Conservation (phyloP, 768 basidiomycete species). For the Mycena albidolilacea region DNA sequence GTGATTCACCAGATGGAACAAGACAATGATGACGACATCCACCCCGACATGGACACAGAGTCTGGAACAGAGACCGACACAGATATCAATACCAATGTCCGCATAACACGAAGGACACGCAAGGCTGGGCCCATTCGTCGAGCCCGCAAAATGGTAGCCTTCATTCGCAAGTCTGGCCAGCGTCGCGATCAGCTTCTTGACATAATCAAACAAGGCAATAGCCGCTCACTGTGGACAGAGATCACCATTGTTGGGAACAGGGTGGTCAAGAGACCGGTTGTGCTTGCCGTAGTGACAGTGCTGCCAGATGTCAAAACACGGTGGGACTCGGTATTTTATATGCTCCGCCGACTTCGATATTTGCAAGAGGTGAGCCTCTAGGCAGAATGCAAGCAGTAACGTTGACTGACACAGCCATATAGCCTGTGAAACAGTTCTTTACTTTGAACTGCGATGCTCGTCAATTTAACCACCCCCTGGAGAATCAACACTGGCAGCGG, state of each 20-base stretch:
- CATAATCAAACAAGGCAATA: background rate
- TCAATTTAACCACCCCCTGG: background rate
- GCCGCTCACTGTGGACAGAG: background rate
- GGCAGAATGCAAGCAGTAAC: background rate
- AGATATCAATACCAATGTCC: background rate
- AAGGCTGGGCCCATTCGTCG: background rate
- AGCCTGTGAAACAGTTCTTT: background rate
- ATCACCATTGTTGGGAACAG: background rate
- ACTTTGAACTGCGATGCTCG: background rate
- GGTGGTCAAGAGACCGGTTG: background rate
- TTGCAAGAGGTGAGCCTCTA: constrained; percentile 1
- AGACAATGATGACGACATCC: background rate
- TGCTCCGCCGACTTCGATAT: constrained; percentile 4
- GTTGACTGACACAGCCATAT: background rate
- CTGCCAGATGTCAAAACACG: background rate
- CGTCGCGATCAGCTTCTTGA: background rate
- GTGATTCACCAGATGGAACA: background rate
- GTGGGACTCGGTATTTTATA: background rate
- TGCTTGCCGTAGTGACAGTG: background rate
- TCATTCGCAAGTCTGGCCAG: constrained; percentile 2
- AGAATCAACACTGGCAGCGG: background rate
- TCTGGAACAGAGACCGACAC: background rate
- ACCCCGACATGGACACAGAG: background rate
- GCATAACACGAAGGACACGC: background rate
- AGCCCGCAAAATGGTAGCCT: background rate